Evolutionary conservation across 495 filamentous ascomycete species (phyloP).

Genomic region (Tetracladium setigerum): DNA sequence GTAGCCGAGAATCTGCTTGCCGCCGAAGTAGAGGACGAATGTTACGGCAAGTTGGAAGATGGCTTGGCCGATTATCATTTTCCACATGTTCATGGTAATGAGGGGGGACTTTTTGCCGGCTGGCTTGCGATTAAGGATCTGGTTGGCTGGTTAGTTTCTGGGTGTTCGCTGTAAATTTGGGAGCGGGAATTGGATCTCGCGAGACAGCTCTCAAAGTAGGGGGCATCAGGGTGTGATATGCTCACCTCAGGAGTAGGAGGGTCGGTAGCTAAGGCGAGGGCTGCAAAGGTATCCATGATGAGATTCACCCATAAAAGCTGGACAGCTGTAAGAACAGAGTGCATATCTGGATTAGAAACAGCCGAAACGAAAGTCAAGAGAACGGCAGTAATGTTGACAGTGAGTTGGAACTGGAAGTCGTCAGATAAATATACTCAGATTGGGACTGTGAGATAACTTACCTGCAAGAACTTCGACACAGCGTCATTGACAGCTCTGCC

Average conservation of each 20-base stretch:
- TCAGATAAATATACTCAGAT: background rate
- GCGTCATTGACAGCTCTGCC: slow-evolving; percentile 83
- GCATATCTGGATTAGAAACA: slow-evolving; percentile 53
- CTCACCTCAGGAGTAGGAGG: slow-evolving; percentile 61
- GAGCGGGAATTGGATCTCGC: no score
- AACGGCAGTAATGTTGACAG: slow-evolving; percentile 86
- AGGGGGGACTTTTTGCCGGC: slow-evolving; percentile 70
- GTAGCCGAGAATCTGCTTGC: slow-evolving; percentile 55
- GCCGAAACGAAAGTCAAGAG: slow-evolving; percentile 77
- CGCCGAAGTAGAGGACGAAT: slow-evolving; percentile 69
- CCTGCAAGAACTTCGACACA: slow-evolving; percentile 73
- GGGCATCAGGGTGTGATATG: no score
- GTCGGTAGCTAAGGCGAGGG: slow-evolving; percentile 86
- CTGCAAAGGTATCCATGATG: slow-evolving; percentile 94
- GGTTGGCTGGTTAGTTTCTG: no score
- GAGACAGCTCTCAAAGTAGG: no score
- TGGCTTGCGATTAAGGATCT: slow-evolving; percentile 65
- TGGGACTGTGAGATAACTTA: slow-evolving; percentile 34
- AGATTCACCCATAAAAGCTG: slow-evolving; percentile 90
- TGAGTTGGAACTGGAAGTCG: slow-evolving; percentile 67
- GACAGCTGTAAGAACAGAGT: slow-evolving; percentile 74
- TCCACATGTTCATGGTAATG: slow-evolving; percentile 82
- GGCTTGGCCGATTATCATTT: slow-evolving; percentile 85
- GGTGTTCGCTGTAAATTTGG: no score
- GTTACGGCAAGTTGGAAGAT: slow-evolving; percentile 79